These are phyloP conservation scores for Penicillium verhagenii DNA, from an alignment of 495 filamentous ascomycete species.

Conservation along the genomic window DNA sequence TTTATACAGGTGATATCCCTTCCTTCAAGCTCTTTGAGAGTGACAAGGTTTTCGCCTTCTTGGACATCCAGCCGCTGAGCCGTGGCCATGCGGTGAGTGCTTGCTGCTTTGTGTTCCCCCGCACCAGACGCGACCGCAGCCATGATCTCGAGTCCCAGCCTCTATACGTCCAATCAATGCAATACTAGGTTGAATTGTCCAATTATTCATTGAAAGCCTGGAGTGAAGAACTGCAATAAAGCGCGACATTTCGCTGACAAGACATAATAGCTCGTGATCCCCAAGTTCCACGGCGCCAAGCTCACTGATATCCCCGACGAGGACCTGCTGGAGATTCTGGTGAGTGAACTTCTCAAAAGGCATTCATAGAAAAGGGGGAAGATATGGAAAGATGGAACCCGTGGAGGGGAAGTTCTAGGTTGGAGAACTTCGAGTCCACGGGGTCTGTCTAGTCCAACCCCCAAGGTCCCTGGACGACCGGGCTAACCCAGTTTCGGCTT, in stretches of 20 bases:
- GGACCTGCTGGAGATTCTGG: slow-evolving; percentile 75
- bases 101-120: slow-evolving; percentile 1
- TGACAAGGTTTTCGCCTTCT: slow-evolving; percentile 92
- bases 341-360: slow-evolving; percentile 37
- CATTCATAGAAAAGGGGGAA: neutral
- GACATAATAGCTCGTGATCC: slow-evolving; percentile 78
- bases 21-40: slow-evolving; percentile 93
- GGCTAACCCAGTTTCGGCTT: slow-evolving; percentile 8
- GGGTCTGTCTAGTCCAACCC: neutral
- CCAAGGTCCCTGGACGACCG: slow-evolving; percentile 21
- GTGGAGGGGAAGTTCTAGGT: neutral
- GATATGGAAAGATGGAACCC: neutral
- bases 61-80: slow-evolving; percentile 89
- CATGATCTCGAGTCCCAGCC: neutral
- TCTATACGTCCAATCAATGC: too few relatives aligned
- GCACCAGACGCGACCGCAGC: slow-evolving; percentile 13
- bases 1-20: slow-evolving; percentile 76
- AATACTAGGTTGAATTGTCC: neutral
- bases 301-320: slow-evolving; percentile 94
- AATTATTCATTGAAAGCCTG: neutral
- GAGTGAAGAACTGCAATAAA: neutral
- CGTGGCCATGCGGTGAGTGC: slow-evolving; percentile 70
- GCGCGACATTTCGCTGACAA: slow-evolving; percentile 1
- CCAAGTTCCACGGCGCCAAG: slow-evolving; percentile 92
- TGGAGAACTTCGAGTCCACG: neutral